Evolutionary conservation across 768 basidiomycete species (phyloP).

Genomic region (Boletus tylopilopsis): DNA sequence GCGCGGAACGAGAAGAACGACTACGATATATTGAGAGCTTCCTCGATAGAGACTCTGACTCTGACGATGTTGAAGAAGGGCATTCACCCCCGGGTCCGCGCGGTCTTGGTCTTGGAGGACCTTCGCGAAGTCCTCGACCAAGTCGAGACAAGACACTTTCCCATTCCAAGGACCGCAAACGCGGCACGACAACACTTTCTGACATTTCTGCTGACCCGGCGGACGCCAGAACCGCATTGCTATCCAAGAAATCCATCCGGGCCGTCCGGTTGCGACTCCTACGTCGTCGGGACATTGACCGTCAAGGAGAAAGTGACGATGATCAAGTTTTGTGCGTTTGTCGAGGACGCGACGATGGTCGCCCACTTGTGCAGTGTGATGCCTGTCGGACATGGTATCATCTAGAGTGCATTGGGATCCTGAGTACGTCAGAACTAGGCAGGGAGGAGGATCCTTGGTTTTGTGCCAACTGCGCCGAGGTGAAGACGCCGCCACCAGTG

Average conservation of each 20-base stretch:
- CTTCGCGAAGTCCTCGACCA: constrained; percentile 17
- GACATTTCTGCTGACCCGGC: constrained; percentile 65
- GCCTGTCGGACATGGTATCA: constrained; percentile 81
- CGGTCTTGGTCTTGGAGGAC: constrained; percentile 5
- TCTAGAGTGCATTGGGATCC: constrained; percentile 73
- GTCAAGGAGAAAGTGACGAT: constrained; percentile 38
- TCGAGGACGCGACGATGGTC: constrained; percentile 60
- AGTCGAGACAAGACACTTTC: constrained; percentile 58
- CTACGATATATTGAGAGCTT: constrained; percentile 67
- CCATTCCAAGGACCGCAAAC: constrained; percentile 32
- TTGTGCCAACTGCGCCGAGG: constrained; percentile 52
- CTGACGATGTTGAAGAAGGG: constrained; percentile 35
- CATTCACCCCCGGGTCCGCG: constrained; percentile 9
- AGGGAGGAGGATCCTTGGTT: constrained; percentile 81
- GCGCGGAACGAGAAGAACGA: constrained; percentile 56
- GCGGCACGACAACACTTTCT: constrained; percentile 16
- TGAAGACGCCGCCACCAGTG: constrained; percentile 39
- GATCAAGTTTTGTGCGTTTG: constrained; percentile 64
- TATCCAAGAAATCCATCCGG: constrained; percentile 69
- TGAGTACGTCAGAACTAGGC: constrained; percentile 58
- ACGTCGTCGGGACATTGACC: constrained; percentile 38
- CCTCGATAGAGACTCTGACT: constrained; percentile 68
- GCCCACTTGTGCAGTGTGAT: constrained; percentile 81
- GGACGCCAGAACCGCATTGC: constrained; percentile 68
- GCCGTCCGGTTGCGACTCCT: constrained; percentile 49